Evolutionary conservation across 208 protist species (phyloP).

Genomic region (Trypanosoma mega): DNA sequence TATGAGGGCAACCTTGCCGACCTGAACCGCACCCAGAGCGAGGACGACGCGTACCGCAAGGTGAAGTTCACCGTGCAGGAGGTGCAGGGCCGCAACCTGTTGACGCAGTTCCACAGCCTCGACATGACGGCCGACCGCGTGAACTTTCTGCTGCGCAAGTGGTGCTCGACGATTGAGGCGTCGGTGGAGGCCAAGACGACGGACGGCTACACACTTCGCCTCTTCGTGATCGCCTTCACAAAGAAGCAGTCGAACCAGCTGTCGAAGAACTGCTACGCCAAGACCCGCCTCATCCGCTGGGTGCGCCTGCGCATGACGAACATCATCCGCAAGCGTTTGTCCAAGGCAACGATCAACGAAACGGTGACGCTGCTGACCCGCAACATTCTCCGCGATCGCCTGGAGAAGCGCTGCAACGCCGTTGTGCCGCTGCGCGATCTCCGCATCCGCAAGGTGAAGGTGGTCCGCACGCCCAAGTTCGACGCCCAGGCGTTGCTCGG

Average conservation of each 20-base stretch:
- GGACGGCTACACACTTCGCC: slow-evolving; percentile 96
- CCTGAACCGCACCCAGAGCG: slow-evolving; percentile 88
- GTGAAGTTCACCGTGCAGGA: slow-evolving; percentile 97
- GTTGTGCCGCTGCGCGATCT: slow-evolving; percentile 98
- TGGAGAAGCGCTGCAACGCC: slow-evolving; percentile 91
- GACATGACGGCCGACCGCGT: slow-evolving; percentile 98
- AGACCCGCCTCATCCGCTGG: slow-evolving; percentile 93
- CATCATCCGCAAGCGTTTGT: slow-evolving; percentile 91
- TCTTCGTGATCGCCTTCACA: slow-evolving; percentile 99
- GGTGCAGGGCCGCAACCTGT: slow-evolving; percentile 94
- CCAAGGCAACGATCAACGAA: slow-evolving; percentile 89
- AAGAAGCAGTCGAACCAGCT: slow-evolving; percentile 92
- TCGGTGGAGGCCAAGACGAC: slow-evolving; percentile 95
- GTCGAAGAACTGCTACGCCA: slow-evolving; percentile 98
- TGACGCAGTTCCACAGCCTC: slow-evolving; percentile 99
- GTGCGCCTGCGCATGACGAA: slow-evolving; percentile 96
- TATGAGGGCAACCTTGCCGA: slow-evolving; percentile 98
- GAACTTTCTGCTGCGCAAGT: slow-evolving; percentile 97
- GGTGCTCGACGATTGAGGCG: slow-evolving; percentile 98
- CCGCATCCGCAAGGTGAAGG: slow-evolving; percentile 98
- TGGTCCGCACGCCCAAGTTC: slow-evolving; percentile 97
- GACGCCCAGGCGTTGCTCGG: slow-evolving; percentile 92
- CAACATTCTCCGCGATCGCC: slow-evolving; percentile 95
- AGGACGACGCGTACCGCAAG: slow-evolving; percentile 94
- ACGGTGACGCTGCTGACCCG: slow-evolving; percentile 95